Evolutionary conservation across 2,329 filamentous ascomycete species (phyloP), one percentile per base, ranked within the genome.

Genomic region (Xylariales sp.): DNA sequence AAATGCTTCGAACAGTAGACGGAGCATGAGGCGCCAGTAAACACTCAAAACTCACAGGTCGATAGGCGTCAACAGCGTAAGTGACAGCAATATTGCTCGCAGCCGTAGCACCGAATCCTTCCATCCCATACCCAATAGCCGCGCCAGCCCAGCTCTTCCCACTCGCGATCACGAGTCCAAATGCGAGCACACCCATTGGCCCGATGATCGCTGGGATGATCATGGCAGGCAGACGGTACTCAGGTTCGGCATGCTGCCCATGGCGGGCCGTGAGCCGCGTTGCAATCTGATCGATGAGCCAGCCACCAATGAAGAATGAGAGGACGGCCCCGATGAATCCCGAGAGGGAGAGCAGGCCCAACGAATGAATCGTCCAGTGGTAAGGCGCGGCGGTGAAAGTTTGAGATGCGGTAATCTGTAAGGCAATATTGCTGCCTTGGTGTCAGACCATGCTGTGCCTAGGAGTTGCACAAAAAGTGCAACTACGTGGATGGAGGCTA

Each of bases 141-240:
- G 24, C 24, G 24, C 4, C 47, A 53, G 33, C 58, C 53, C 51
- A 61, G 56, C 11, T 46, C 50, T 32, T 54, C 56, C 1, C 57
- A 57, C 12, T 54, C 39, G 48, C 47, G 10, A 58, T 37, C 4
- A 45, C 52, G 31, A 56, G 40, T 4, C 60, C 60, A 20, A 54
- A 61, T n/a, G 58, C 52, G 19, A 61, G 45, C 10, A 63, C 40
- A 2, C 56, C 56, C 1, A 57, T 35, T 1, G 60, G 60, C 2
- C 52, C 53, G 3, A 59, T 44, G n/a, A 58, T 29, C 1, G 48
- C 45, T 1, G 52, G 53, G 4, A 60, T 46, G 8, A 54, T 21
- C 11, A 59, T 45, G 10, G 49, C 49, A 16, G 52, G 43, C 7
- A 60, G 49, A 10, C 55, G 48, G 18, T 51, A 53, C 38, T 58